A percentile compares a stretch with the other conserved stretches of the same genome.
These are phyloP conservation scores for Bryoerythrophyllum caledonicum DNA, from an alignment of 225 moss, liverwort and hornwort species.

Conservation along the genomic window DNA sequence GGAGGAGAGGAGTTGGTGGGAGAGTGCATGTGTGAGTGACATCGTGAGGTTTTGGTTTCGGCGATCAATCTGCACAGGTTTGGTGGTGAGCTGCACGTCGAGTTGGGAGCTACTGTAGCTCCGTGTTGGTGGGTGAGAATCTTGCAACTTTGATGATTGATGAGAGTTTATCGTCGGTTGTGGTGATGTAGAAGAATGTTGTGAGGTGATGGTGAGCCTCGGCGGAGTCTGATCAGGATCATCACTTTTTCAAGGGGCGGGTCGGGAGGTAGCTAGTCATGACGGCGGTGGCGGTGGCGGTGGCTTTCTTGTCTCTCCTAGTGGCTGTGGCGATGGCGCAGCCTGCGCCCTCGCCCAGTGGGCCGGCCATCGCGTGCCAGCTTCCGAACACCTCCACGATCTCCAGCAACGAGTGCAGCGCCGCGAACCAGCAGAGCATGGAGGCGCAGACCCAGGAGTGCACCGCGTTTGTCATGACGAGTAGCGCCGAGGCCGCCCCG, in stretches of 20 bases:
- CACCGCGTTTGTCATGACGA: constrained; percentile 25
- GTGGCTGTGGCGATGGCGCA: constrained; percentile 31
- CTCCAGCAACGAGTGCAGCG: constrained; percentile 45
- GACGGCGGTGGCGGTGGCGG: not conserved
- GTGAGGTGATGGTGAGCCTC: constrained; percentile 8
- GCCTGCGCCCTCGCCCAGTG: constrained; percentile 17
- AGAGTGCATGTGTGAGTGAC: constrained; percentile 19
- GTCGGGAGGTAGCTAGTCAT: not conserved
- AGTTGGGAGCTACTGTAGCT: not conserved
- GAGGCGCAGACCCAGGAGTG: constrained; percentile 32
- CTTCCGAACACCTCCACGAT: constrained; percentile 29
- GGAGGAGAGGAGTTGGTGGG: constrained; percentile 5
- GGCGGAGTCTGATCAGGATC: constrained; percentile 17
- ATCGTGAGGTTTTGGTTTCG: not conserved
- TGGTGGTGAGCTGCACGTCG: constrained; percentile 24
- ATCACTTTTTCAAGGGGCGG: not conserved
- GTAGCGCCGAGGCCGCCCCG: constrained; percentile 17
- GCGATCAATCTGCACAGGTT: not conserved
- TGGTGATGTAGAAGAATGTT: constrained; percentile 4
- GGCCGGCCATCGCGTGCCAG: constrained; percentile 30
- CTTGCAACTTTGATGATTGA: not conserved
- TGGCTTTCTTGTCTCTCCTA: constrained; percentile 19
- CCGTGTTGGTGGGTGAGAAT: not conserved
- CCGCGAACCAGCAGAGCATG: constrained; percentile 34
- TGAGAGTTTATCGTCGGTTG: not conserved